Percentiles rank a stretch among this genome's conserved stretches.
These are phyloP conservation scores for Rutstroemia sydowiana DNA, from an alignment of 2,329 filamentous ascomycete genomes.

Conservation along the genomic window DNA sequence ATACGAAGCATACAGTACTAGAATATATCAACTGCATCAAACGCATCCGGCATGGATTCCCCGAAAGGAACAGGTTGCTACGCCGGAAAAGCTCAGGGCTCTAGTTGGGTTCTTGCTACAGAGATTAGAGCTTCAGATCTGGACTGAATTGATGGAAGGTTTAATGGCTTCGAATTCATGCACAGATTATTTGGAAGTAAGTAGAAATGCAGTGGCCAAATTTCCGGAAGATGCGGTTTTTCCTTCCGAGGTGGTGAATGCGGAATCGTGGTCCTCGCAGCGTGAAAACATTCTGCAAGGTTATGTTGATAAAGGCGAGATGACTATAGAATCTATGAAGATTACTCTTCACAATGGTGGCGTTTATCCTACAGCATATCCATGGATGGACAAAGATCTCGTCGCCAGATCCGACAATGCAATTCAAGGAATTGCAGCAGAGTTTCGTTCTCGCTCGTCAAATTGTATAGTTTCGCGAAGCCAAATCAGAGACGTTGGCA, in stretches of 20 bases:
- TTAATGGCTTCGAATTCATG: conserved; percentile 25
- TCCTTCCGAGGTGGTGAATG: conserved; percentile 22
- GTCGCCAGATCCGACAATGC: conserved; percentile 17
- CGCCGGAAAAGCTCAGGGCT: conserved; percentile 17
- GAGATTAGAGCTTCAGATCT: conserved; percentile 24
- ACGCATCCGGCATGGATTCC: conserved; percentile 20
- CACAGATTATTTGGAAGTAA: conserved; percentile 20
- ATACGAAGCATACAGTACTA: conserved; percentile 20
- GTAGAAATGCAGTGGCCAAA: conserved; percentile 20
- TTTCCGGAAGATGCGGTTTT: conserved; percentile 24
- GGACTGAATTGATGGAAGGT: conserved; percentile 26
- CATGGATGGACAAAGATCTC: conserved; percentile 21
- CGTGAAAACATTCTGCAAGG: conserved; percentile 16
- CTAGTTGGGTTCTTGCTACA: conserved; percentile 18
- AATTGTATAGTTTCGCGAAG: conserved; percentile 22
- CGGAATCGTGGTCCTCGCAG: conserved; percentile 21
- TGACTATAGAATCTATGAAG: conserved; percentile 8
- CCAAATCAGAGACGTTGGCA: conserved; percentile 14
- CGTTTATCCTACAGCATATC: conserved; percentile 23
- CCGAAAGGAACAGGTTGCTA: conserved; percentile 19
- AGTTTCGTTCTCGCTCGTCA: conserved; percentile 18
- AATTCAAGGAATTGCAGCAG: conserved; percentile 17
- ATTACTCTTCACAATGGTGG: conserved; percentile 21
- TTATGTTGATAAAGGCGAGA: conserved; percentile 16
- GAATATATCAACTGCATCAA: conserved; percentile 21